Conservation (phyloP, 2,329 filamentous ascomycete species). For the Colletotrichum higginsianum region DNA sequence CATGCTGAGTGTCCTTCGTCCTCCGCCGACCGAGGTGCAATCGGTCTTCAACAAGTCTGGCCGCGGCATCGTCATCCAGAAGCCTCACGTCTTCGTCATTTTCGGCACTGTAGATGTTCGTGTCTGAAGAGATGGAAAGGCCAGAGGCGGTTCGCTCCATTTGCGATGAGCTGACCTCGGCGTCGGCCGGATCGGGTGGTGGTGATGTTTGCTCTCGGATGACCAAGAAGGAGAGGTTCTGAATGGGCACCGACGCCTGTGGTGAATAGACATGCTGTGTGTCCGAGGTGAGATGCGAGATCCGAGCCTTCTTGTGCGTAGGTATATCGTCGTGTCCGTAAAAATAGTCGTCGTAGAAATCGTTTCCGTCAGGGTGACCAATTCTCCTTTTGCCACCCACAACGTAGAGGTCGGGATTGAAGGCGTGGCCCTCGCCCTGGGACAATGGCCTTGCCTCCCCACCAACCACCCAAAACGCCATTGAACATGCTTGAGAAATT, state of each 20-base stretch:
- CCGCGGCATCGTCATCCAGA: conserved; percentile 63
- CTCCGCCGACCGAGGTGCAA: conserved; percentile 61
- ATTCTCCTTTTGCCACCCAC: conserved; percentile 57
- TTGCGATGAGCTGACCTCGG: conserved; percentile 44
- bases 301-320: conserved; percentile 31
- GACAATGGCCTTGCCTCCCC: conserved; percentile 38
- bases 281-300: conserved; percentile 23
- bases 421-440: conserved; percentile 30
- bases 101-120: conserved; percentile 47
- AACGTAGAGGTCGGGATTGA: conserved; percentile 46
- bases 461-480: conserved; percentile 44
- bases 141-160: conserved; percentile 67
- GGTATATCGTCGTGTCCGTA: conserved; percentile 46
- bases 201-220: conserved; percentile 54
- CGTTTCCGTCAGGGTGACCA: conserved; percentile 53
- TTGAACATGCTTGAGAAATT: conserved; percentile 53
- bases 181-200: conserved; percentile 37
- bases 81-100: conserved; percentile 53
- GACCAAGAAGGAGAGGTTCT: conserved; percentile 55
- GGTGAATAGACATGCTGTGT: conserved; percentile 13
- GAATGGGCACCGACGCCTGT: conserved; percentile 49
- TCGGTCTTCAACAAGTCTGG: conserved; percentile 63
- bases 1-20: conserved; percentile 66
- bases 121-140: conserved; percentile 62
- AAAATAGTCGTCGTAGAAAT: conserved; percentile 50